Evolutionary conservation across 2,329 filamentous ascomycete genomes (phyloP).

Genomic region (Parastagonospora avenae): DNA sequence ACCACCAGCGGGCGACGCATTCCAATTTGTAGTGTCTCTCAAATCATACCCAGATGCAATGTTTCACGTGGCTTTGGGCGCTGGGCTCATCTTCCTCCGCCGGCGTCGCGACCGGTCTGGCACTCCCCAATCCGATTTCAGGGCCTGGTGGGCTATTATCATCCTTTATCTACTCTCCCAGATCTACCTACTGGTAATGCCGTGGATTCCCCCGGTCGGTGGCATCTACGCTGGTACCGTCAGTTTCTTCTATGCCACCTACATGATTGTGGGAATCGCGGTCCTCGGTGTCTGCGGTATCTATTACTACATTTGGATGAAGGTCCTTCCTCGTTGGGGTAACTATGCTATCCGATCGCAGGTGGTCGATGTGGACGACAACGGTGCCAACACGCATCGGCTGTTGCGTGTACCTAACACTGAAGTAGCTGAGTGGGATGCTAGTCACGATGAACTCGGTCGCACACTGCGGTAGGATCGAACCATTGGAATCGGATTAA

Average conservation of each 20-base stretch:
- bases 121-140: constrained; percentile 26
- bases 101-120: constrained; percentile 31
- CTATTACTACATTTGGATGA: constrained; percentile 39
- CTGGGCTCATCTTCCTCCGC: constrained; percentile 32
- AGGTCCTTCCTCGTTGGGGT: constrained; percentile 26
- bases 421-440: constrained; percentile 36
- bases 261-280: constrained; percentile 66
- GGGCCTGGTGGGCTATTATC: constrained; percentile 29
- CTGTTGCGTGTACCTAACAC: constrained; percentile 30
- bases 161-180: constrained; percentile 31
- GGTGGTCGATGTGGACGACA: constrained; percentile 29
- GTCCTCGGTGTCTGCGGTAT: constrained; percentile 23
- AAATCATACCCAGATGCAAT: constrained; percentile 33
- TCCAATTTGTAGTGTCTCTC: constrained; percentile 62
- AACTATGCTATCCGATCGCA: constrained; percentile 33
- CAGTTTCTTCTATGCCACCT: constrained; percentile 76
- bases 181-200: constrained; percentile 64
- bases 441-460: constrained; percentile 29
- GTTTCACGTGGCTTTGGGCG: constrained; percentile 32
- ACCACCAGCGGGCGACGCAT: constrained; percentile 67
- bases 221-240: constrained; percentile 56
- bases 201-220: constrained; percentile 70
- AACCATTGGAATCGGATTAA: not conserved
- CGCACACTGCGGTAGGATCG: not conserved
- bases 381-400: constrained; percentile 35